These are phyloP conservation scores for Aspergillus phoenicis DNA, from an alignment of 2,329 filamentous ascomycete species.

Conservation along the genomic window DNA sequence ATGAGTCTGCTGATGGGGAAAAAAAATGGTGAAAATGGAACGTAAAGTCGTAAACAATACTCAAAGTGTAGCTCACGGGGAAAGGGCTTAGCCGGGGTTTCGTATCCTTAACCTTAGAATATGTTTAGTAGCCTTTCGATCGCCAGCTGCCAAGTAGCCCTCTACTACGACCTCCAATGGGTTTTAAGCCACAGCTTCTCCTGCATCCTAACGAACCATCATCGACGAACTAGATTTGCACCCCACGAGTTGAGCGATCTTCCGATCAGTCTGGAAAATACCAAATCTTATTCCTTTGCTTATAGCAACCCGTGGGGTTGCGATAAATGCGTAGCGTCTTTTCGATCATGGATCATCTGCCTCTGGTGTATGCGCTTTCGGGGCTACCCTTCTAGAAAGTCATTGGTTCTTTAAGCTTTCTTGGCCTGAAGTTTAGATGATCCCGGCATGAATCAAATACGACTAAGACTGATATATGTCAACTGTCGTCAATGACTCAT, in stretches of 20 bases:
- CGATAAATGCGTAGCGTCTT: not conserved
- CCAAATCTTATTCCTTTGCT: not conserved
- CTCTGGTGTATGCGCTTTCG: no score
- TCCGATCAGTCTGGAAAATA: not conserved
- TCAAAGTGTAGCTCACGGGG: not conserved
- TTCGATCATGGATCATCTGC: no score
- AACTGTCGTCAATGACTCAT: no score
- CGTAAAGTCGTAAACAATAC: no score
- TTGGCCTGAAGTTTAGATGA: no score
- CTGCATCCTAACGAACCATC: not conserved
- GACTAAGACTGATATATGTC: conserved; percentile 29
- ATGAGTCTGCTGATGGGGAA: no score
- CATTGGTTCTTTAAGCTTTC: no score
- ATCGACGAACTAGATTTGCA: not conserved
- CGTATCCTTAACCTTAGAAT: not conserved
- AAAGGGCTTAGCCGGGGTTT: not conserved
- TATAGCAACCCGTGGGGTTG: not conserved
- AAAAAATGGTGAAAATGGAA: not conserved
- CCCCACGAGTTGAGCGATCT: not conserved
- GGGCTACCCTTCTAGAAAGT: no score
- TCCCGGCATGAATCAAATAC: conserved; percentile 23
- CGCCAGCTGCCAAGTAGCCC: not conserved
- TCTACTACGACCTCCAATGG: not conserved
- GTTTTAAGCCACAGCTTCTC: not conserved
- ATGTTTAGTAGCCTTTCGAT: not conserved